phyloP scores from a whole-genome alignment of 768 basidiomycete genomes.

The Udeniomyces megalosporus region DNA sequence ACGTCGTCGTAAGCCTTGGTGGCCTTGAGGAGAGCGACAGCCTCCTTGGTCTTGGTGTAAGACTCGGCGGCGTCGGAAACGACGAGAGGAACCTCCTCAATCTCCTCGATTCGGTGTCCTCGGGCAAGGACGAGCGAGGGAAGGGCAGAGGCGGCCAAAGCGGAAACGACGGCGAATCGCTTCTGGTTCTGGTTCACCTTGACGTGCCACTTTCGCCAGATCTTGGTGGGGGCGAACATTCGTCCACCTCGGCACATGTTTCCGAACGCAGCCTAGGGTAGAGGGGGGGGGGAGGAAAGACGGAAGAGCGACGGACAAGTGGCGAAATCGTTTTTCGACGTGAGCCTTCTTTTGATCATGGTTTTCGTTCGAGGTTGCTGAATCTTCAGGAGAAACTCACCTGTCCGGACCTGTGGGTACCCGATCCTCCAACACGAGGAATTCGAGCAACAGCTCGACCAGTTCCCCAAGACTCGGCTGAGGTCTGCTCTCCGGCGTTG shows the following conservation, averaged over 20 bases:
- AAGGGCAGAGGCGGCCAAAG: constrained; percentile 90
- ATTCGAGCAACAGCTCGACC: constrained; percentile 99
- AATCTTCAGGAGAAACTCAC: constrained; percentile 31
- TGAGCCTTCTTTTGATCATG: too few relatives aligned
- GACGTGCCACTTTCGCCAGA: constrained; percentile 99
- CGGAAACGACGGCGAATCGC: constrained; percentile 92
- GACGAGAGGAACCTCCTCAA: constrained; percentile 92
- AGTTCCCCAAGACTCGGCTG: constrained; percentile 98
- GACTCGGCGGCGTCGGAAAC: constrained; percentile 62
- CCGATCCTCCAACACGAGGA: constrained; percentile 97
- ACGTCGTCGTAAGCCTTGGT: constrained; percentile 82
- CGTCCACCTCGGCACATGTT: constrained; percentile 99
- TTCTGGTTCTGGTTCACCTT: constrained; percentile 99
- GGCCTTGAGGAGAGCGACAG: constrained; percentile 78
- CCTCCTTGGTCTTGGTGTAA: constrained; percentile 91
- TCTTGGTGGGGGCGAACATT: constrained; percentile 99
- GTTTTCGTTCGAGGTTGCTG: not conserved
- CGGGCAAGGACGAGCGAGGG: constrained; percentile 97
- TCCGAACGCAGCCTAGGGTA: constrained; percentile 77
- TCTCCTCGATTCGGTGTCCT: constrained; percentile 94
- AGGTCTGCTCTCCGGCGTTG: constrained; percentile 98
- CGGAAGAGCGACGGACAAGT: not conserved
- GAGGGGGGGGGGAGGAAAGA: not conserved
- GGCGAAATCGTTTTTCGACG: too few relatives aligned
- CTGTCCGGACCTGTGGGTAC: constrained; percentile 97